phyloP scores from a whole-genome alignment of 495 filamentous ascomycete species.

The Penicillium dipodomyicola region DNA sequence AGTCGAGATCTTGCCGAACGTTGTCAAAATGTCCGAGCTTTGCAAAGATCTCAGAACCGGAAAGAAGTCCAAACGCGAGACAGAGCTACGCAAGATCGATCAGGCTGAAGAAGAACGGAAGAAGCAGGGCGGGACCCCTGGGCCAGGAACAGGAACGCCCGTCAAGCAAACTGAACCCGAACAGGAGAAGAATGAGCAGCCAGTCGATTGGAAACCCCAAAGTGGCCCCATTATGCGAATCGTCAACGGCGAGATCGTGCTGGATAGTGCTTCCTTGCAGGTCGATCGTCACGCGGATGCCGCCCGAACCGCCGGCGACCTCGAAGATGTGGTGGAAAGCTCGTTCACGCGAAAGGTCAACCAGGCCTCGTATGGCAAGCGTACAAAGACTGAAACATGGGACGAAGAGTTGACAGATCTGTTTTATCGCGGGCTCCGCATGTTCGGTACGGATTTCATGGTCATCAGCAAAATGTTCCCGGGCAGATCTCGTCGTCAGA shows the following conservation, averaged over 20 bases:
- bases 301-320: conserved; percentile 54
- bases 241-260: conserved; percentile 79
- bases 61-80: conserved; percentile 72
- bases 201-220: conserved; percentile 27
- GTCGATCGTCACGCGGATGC: conserved; percentile 76
- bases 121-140: conserved; percentile 38
- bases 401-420: conserved; percentile 70
- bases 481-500: conserved; percentile 66
- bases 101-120: conserved; percentile 49
- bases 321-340: conserved; percentile 68
- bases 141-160: conserved; percentile 29
- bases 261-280: conserved; percentile 72
- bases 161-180: conserved; percentile 32
- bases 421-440: conserved; percentile 79
- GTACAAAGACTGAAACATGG: conserved; percentile 72
- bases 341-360: conserved; percentile 78
- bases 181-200: conserved; percentile 16
- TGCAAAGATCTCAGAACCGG: conserved; percentile 74
- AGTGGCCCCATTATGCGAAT: conserved; percentile 62
- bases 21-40: conserved; percentile 79
- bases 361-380: conserved; percentile 67
- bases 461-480: conserved; percentile 83
- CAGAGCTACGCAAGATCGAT: conserved; percentile 54
- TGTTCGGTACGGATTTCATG: conserved; percentile 92
- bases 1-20: conserved; percentile 63